Conservation (phyloP, 768 basidiomycete genomes). For the Amanita brunnescens region DNA sequence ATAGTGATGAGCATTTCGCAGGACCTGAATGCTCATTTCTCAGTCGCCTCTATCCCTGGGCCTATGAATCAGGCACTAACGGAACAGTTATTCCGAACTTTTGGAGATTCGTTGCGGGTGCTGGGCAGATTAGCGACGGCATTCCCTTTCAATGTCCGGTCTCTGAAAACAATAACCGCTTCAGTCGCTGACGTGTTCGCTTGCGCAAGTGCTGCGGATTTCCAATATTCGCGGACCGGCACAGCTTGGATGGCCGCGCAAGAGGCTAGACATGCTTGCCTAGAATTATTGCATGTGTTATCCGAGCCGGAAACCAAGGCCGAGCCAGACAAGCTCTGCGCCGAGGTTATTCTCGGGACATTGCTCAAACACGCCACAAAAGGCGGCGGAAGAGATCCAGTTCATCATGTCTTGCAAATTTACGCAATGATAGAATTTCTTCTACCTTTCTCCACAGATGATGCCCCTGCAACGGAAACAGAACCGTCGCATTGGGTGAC, state of each 20-base stretch:
- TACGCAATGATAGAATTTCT: slow-evolving; percentile 50
- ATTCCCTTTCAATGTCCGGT: slow-evolving; percentile 44
- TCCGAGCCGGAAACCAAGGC: slow-evolving; percentile 22
- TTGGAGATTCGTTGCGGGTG: slow-evolving; percentile 46
- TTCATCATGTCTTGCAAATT: slow-evolving; percentile 44
- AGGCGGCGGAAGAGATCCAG: slow-evolving; percentile 42
- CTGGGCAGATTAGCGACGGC: slow-evolving; percentile 35
- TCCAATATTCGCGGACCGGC: slow-evolving; percentile 29
- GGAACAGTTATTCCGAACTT: slow-evolving; percentile 47
- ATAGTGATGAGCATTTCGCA: slow-evolving; percentile 37
- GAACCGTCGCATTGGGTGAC: slow-evolving; percentile 39
- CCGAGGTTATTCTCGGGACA: slow-evolving; percentile 45
- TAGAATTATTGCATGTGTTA: slow-evolving; percentile 37
- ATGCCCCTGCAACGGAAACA: neutral
- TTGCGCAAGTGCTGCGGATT: slow-evolving; percentile 39
- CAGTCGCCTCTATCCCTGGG: slow-evolving; percentile 23
- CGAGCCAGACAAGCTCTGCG: slow-evolving; percentile 29
- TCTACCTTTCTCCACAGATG: slow-evolving; percentile 30
- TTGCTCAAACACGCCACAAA: slow-evolving; percentile 43
- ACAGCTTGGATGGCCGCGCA: slow-evolving; percentile 33
- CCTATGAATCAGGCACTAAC: slow-evolving; percentile 32
- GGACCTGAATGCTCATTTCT: slow-evolving; percentile 49
- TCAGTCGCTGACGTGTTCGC: slow-evolving; percentile 47
- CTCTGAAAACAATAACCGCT: slow-evolving; percentile 33
- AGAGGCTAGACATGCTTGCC: slow-evolving; percentile 39